These are phyloP conservation scores for Podospora appendiculata DNA, from an alignment of 495 filamentous ascomycete genomes.

Conservation along the genomic window DNA sequence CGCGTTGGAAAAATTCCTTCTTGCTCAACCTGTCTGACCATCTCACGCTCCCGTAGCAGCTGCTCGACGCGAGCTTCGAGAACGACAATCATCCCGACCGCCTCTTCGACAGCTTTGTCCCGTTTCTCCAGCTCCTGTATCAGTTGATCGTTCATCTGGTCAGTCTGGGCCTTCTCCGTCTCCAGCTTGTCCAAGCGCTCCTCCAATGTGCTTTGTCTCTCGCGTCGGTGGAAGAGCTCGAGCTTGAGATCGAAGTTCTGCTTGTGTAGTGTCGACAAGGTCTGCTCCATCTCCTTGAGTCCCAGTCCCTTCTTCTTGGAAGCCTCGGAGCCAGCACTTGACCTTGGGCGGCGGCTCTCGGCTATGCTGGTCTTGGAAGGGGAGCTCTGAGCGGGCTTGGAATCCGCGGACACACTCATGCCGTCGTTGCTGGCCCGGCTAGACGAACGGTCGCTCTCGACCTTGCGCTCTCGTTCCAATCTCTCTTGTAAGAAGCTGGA, in stretches of 20 bases:
- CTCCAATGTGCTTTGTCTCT: slow-evolving; percentile 47
- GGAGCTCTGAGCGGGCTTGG: slow-evolving; percentile 22
- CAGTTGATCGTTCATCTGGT: slow-evolving; percentile 61
- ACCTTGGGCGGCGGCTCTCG: slow-evolving; percentile 26
- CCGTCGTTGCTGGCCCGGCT: slow-evolving; percentile 26
- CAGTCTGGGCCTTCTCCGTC: slow-evolving; percentile 40
- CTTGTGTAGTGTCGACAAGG: slow-evolving; percentile 59
- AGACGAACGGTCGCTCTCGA: slow-evolving; percentile 33
- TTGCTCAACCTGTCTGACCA: slow-evolving; percentile 30
- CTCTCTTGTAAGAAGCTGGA: slow-evolving; percentile 44
- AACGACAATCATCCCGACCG: slow-evolving; percentile 68
- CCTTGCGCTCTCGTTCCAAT: slow-evolving; percentile 40
- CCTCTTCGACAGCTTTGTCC: slow-evolving; percentile 73
- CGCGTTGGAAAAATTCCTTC: slow-evolving; percentile 20
- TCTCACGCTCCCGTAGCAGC: slow-evolving; percentile 36
- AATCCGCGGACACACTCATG: slow-evolving; percentile 18
- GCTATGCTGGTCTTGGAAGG: slow-evolving; percentile 18
- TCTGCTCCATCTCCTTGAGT: slow-evolving; percentile 40
- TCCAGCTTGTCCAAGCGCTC: slow-evolving; percentile 54
- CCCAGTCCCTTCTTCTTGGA: slow-evolving; percentile 37
- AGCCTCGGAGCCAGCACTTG: slow-evolving; percentile 20
- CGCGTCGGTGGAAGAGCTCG: slow-evolving; percentile 68
- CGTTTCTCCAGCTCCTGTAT: slow-evolving; percentile 63
- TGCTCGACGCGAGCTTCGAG: slow-evolving; percentile 62
- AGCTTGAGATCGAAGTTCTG: slow-evolving; percentile 89